A percentile compares a stretch with the other conserved stretches of the same genome.
Evolutionary conservation across 2,329 filamentous ascomycete species (phyloP).

Genomic region (Chalaropsis thielavioides): DNA sequence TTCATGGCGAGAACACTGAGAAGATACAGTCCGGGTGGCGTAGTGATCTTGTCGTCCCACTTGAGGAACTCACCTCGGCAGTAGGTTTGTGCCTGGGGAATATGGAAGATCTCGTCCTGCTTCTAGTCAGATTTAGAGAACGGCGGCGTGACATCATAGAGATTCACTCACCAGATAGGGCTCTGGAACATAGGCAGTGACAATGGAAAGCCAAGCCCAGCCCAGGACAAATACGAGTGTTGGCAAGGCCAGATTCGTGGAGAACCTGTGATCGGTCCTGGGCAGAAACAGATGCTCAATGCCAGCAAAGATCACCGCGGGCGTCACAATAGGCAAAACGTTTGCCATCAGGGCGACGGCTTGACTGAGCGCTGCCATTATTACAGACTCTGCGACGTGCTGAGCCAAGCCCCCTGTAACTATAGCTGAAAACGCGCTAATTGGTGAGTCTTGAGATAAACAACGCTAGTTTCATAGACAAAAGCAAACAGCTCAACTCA

Average conservation of each 20-base stretch:
- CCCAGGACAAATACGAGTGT: constrained; percentile 22
- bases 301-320: not conserved
- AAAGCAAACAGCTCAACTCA: not conserved
- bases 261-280: not conserved
- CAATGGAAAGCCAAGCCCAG: constrained; percentile 28
- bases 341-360: not conserved
- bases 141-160: not conserved
- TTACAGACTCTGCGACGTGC: not conserved
- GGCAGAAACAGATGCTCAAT: constrained; percentile 18
- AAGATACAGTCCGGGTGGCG: constrained; percentile 68
- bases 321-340: not conserved
- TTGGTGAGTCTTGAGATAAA: not conserved
- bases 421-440: not conserved
- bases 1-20: constrained; percentile 22
- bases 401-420: not conserved
- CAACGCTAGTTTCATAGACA: not conserved
- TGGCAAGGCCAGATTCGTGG: not conserved
- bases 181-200: constrained; percentile 31
- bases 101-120: constrained; percentile 76
- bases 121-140: not conserved
- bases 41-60: constrained; percentile 97
- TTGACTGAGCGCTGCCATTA: not conserved
- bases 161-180: constrained; percentile 37
- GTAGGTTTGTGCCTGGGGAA: constrained; percentile 81
- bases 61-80: constrained; percentile 57